A percentile compares a stretch with the other conserved stretches of the same genome.
phyloP scores from a whole-genome alignment of 2,329 filamentous ascomycete genomes.

The Metarhizium rileyi region DNA sequence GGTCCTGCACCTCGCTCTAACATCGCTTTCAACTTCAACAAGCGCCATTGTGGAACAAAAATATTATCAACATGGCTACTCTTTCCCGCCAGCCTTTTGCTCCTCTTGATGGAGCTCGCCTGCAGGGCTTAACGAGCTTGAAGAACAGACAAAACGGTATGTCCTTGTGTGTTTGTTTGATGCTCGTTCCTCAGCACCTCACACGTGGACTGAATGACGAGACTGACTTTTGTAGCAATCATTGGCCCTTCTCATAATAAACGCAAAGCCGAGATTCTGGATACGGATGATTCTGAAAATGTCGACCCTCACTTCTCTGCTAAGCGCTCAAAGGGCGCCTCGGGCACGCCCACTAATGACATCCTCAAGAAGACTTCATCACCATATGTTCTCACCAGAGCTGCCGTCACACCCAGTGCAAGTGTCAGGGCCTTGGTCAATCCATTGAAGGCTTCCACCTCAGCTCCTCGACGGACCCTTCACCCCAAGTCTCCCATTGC shows the following conservation, averaged over 20 bases:
- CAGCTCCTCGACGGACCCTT: constrained; percentile 32
- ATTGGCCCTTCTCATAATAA: constrained; percentile 34
- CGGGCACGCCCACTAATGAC: constrained; percentile 32
- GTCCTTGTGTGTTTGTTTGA: too few relatives aligned
- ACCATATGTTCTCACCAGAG: constrained; percentile 31
- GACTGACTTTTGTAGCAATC: constrained; percentile 24
- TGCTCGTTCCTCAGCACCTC: background rate
- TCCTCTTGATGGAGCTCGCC: constrained; percentile 56
- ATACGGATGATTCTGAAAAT: constrained; percentile 49
- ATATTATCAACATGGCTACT: constrained; percentile 33
- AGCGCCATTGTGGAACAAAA: background rate
- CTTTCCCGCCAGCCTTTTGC: constrained; percentile 64
- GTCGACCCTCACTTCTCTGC: constrained; percentile 46
- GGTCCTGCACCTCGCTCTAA: too few relatives aligned
- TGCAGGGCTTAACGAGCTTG: constrained; percentile 61
- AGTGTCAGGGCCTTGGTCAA: constrained; percentile 19
- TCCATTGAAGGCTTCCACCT: constrained; percentile 22
- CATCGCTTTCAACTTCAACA: background rate
- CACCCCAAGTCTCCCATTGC: constrained; percentile 43
- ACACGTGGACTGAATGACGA: background rate
- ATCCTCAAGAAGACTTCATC: constrained; percentile 41
- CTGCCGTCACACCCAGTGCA: constrained; percentile 27
- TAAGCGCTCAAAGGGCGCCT: constrained; percentile 48
- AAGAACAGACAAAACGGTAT: constrained; percentile 72
- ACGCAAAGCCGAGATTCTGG: constrained; percentile 47